phyloP scores from a whole-genome alignment of 2,329 filamentous ascomycete species.

The Cordyceps cateniannulata region DNA sequence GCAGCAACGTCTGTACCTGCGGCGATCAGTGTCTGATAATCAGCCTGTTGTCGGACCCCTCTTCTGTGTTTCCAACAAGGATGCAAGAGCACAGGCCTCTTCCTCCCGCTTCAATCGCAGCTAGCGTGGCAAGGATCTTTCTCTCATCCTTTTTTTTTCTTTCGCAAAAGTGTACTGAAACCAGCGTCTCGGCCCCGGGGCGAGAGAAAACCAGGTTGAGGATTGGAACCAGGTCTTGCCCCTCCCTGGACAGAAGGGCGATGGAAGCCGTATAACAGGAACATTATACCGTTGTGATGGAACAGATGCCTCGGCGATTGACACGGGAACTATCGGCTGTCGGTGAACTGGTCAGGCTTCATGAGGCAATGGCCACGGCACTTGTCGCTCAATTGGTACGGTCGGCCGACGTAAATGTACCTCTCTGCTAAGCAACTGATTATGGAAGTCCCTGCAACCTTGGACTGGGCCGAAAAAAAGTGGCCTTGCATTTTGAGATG shows the following conservation, averaged over 20 bases:
- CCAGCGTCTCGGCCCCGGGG: not conserved
- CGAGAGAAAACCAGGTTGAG: no score
- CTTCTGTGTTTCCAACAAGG: not conserved
- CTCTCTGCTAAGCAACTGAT: not conserved
- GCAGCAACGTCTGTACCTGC: not conserved
- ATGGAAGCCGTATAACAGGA: not conserved
- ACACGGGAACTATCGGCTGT: not conserved
- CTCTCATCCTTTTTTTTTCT: not conserved
- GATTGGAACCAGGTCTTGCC: not conserved
- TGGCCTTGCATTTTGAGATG: constrained; percentile 1
- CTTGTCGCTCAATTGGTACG: not conserved
- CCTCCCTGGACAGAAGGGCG: not conserved
- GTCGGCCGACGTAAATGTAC: not conserved
- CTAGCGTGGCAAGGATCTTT: not conserved
- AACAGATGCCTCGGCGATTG: not conserved
- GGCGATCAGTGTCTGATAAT: not conserved
- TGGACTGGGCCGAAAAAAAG: not conserved
- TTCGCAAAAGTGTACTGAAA: not conserved
- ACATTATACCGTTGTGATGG: not conserved
- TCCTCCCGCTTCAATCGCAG: constrained; percentile 3
- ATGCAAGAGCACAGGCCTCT: constrained; percentile 1
- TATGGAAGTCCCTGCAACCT: no score
- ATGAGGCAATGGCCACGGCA: not conserved
- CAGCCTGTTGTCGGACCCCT: not conserved
- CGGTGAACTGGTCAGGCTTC: not conserved